phyloP scores from a whole-genome alignment of 1,284 basidiomycete genomes.

The Tilletia walkeri region DNA sequence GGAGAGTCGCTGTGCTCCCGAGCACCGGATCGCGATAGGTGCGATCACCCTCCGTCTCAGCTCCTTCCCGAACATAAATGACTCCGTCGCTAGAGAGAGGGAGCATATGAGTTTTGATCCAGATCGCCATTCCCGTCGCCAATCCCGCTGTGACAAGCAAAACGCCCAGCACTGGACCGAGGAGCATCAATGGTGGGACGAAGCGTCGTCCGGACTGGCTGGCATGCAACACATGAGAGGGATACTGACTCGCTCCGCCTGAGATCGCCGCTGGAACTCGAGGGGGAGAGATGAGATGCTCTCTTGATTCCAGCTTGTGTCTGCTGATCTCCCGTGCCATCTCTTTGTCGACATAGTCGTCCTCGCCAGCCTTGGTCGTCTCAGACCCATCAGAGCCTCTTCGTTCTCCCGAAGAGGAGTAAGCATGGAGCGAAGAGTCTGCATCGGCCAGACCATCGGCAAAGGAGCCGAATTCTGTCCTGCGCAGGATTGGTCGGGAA shows the following conservation, averaged over 20 bases:
- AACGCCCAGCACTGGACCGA: conserved; percentile 21
- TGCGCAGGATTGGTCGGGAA: neutral
- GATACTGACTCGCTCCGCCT: neutral
- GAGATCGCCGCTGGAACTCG: neutral
- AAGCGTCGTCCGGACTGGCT: neutral
- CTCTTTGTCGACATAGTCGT: neutral
- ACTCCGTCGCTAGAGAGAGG: conserved; percentile 22
- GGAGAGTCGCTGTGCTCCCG: conserved; percentile 12
- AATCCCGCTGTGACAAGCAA: conserved; percentile 23
- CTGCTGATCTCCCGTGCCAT: neutral
- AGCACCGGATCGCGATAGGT: conserved; percentile 19
- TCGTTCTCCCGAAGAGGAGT: neutral
- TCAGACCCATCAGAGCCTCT: neutral
- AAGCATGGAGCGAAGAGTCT: neutral
- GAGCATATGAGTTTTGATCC: conserved; percentile 23
- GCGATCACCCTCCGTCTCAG: conserved; percentile 21
- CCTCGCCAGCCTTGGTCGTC: conserved; percentile 7
- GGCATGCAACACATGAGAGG: neutral
- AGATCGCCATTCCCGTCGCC: conserved; percentile 23
- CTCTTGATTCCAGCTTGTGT: conserved; percentile 4
- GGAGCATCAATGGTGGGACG: conserved; percentile 23
- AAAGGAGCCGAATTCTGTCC: conserved; percentile 1
- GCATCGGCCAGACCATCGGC: conserved; percentile 2
- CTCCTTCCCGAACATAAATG: conserved; percentile 24
- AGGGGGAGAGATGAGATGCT: neutral